These are phyloP conservation scores for Coleophoma eucalyptorum DNA, from an alignment of 2,329 filamentous ascomycete genomes.

Conservation along the genomic window DNA sequence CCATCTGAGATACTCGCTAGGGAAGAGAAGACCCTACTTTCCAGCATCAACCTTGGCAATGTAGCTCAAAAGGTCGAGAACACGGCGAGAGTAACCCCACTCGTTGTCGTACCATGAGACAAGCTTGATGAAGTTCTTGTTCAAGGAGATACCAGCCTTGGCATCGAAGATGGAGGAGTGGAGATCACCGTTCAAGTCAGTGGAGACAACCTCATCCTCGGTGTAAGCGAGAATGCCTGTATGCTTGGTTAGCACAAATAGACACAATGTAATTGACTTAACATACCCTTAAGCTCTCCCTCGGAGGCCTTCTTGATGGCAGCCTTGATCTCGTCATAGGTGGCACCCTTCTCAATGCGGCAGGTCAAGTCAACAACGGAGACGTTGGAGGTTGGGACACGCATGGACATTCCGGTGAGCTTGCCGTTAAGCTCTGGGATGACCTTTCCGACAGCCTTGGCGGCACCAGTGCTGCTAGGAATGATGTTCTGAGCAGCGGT, in stretches of 20 bases:
- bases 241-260: constrained; percentile 9
- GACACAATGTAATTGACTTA: neutral
- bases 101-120: constrained; percentile 91
- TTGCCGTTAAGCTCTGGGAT: constrained; percentile 98
- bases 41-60: constrained; percentile 70
- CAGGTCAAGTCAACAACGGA: constrained; percentile 96
- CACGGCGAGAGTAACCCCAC: constrained; percentile 98
- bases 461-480: constrained; percentile 96
- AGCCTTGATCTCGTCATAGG: constrained; percentile 89
- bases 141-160: constrained; percentile 98
- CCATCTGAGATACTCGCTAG: constrained; percentile 9
- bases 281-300: constrained; percentile 78
- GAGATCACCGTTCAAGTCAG: constrained; percentile 87
- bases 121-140: constrained; percentile 98
- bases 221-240: constrained; percentile 87
- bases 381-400: constrained; percentile 97
- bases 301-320: constrained; percentile 85
- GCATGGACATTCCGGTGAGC: constrained; percentile 99
- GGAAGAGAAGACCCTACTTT: constrained; percentile 23
- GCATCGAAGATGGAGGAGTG: constrained; percentile 98
- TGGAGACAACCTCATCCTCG: constrained; percentile 94
- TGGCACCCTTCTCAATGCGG: constrained; percentile 87
- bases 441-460: constrained; percentile 99
- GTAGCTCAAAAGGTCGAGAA: constrained; percentile 77
- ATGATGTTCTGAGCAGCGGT: constrained; percentile 99